phyloP scores from a whole-genome alignment of 75 land plant species.

The Cryptomeria japonica region DNA sequence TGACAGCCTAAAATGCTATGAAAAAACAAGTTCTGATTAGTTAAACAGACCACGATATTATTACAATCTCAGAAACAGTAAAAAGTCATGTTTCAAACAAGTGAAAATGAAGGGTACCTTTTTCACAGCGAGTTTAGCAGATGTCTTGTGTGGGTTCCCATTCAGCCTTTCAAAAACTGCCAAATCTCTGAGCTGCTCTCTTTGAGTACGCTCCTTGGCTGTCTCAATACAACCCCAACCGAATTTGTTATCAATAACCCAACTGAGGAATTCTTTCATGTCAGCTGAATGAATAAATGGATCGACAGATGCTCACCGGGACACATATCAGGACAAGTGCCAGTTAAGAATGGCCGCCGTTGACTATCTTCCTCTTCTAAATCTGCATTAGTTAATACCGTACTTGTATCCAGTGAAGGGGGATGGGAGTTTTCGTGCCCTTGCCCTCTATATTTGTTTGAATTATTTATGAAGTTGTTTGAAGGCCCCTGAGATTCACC shows the following conservation, averaged over 20 bases:
- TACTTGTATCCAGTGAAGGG: background rate
- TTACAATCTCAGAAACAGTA: background rate
- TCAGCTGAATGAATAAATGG: background rate
- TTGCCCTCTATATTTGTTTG: background rate
- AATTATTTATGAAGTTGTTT: background rate
- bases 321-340: slow-evolving; percentile 78
- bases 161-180: slow-evolving; percentile 87
- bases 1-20: background rate
- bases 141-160: slow-evolving; percentile 74
- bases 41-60: background rate
- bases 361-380: background rate
- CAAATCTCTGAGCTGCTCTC: slow-evolving; percentile 83
- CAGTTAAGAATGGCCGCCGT: slow-evolving; percentile 28
- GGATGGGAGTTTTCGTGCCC: background rate
- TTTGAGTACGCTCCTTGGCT: slow-evolving; percentile 75
- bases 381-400: background rate
- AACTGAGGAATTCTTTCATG: background rate
- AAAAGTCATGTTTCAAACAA: background rate
- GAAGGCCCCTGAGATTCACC: background rate
- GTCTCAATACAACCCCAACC: background rate
- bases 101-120: slow-evolving; percentile 53
- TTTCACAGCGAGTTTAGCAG: slow-evolving; percentile 81
- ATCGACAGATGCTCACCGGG: slow-evolving; percentile 39
- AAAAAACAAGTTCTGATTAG: background rate
- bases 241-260: background rate